Percentiles rank a stretch among this genome's conserved stretches.
Conservation (phyloP, 441 rosid genomes). For the Eutrema salsugineum region DNA sequence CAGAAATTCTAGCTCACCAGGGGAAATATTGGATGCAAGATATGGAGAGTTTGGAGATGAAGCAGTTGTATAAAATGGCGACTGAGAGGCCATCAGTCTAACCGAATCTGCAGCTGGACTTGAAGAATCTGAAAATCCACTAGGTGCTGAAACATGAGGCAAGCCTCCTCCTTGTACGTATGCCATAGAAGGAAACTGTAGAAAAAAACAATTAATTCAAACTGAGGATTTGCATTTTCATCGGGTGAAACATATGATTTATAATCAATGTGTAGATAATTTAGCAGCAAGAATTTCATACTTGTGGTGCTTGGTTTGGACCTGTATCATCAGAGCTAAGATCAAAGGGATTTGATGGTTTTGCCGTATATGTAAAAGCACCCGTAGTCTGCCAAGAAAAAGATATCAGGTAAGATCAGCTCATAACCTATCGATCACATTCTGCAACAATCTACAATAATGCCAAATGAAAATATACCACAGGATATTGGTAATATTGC, state of each 20-base stretch:
- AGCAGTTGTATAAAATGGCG: conserved; percentile 33
- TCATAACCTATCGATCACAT: background rate
- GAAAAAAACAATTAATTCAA: background rate
- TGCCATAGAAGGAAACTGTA: conserved; percentile 49
- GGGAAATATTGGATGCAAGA: conserved; percentile 26
- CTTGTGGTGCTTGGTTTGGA: conserved; percentile 40
- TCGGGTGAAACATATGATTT: background rate
- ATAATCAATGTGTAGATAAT: background rate
- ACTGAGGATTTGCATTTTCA: background rate
- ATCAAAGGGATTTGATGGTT: conserved; percentile 69
- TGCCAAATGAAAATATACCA: conserved; percentile 39
- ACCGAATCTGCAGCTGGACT: conserved; percentile 26
- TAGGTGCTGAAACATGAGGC: conserved; percentile 35
- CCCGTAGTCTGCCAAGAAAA: conserved; percentile 38
- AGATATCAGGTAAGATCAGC: background rate
- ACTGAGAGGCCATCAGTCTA: conserved; percentile 40
- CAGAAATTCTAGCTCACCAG: conserved; percentile 34
- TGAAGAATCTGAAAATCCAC: conserved; percentile 19
- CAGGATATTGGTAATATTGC: conserved; percentile 50
- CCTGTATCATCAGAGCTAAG: conserved; percentile 32
- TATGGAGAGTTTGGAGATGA: conserved; percentile 32
- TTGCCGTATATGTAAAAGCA: conserved; percentile 35
- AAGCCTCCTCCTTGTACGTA: conserved; percentile 38
- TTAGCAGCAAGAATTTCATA: conserved; percentile 11
- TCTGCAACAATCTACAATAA: background rate